Evolutionary conservation across 2,329 filamentous ascomycete species (phyloP).

Genomic region (Amauroascus niger): DNA sequence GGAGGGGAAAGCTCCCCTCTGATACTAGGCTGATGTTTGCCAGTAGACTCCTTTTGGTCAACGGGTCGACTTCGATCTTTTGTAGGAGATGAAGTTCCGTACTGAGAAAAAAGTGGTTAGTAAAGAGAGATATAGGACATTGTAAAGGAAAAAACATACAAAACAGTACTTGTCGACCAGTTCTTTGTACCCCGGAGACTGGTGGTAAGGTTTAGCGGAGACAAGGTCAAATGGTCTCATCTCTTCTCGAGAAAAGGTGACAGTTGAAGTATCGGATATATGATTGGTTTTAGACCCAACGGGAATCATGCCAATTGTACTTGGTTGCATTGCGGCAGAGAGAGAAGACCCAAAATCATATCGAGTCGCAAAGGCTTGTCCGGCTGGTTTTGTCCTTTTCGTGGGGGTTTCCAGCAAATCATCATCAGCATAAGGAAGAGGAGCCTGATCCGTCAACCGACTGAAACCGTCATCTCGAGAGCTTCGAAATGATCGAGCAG

Average conservation of each 20-base stretch:
- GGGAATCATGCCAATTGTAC: conserved; percentile 22
- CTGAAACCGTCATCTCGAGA: conserved; percentile 5
- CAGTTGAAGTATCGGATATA: background rate
- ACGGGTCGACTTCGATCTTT: background rate
- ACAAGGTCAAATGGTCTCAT: conserved; percentile 12
- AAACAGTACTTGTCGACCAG: conserved; percentile 99
- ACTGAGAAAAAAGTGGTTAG: background rate
- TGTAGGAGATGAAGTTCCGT: conserved; percentile 5
- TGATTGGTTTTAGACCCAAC: background rate
- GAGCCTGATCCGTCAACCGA: background rate
- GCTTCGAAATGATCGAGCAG: conserved; percentile 7
- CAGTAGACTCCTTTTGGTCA: background rate
- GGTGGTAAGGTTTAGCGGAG: conserved; percentile 57
- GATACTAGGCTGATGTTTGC: background rate
- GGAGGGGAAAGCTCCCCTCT: conserved; percentile 5
- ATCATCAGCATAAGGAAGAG: conserved; percentile 5
- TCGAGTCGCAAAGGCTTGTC: conserved; percentile 75
- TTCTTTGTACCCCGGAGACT: conserved; percentile 89
- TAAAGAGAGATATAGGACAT: background rate
- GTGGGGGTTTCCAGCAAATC: conserved; percentile 26
- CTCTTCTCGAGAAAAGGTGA: background rate
- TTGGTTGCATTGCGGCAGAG: conserved; percentile 62
- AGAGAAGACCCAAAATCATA: conserved; percentile 96
- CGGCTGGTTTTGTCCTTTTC: conserved; percentile 42
- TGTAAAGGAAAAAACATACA: conserved; percentile 60